Evolutionary conservation across 768 basidiomycete species (phyloP), one percentile per base, ranked within the genome.

Genomic region (Lactarius hengduanensis): DNA sequence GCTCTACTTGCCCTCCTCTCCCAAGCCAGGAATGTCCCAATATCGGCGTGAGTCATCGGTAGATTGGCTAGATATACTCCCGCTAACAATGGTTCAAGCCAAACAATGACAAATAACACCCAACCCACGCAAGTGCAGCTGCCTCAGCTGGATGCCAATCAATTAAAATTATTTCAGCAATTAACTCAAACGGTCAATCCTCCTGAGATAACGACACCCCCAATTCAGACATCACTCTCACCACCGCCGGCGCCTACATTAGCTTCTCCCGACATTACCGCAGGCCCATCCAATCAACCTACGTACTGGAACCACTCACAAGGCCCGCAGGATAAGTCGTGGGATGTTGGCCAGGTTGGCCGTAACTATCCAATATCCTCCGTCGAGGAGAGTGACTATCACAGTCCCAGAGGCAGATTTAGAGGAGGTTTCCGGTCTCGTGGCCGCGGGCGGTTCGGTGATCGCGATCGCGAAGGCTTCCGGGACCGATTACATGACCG

Each of bases 121-220:
- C 66, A 68, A n/a, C 68, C 78, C 50, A 72, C 78, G 36, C 60
- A 75, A 61, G 68, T 77, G 63, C 77, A 76, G 57, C 64, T 63
- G 11, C 71, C 74, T 41, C 77, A 77, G 59, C 72, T 84, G 71
- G 83, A 84, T 68, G 76, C 83, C 60, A 77, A 80, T 67, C 89
- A 89, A 74, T 78, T 93, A 63, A 86, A 88, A 57, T 79, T 91
- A 70, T 79, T 94, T 72, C 90, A 92, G 73, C 91, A 91, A 74
- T 82, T 93, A 74, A 82, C 90, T 61, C 85, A 86, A 72, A 83
- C 84, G 71, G 84, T 87, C 50, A 67, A 57, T 62, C 22, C 81
- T 77, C 67, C 74, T 58, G 59, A 61, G 60, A 30, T 38, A 62
- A 58, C 57, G 20, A 1, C 40, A 18, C 54, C 61, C 41, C 53